Conservation (phyloP, 1,284 basidiomycete species). For the Moesziomyces parantarcticus region DNA sequence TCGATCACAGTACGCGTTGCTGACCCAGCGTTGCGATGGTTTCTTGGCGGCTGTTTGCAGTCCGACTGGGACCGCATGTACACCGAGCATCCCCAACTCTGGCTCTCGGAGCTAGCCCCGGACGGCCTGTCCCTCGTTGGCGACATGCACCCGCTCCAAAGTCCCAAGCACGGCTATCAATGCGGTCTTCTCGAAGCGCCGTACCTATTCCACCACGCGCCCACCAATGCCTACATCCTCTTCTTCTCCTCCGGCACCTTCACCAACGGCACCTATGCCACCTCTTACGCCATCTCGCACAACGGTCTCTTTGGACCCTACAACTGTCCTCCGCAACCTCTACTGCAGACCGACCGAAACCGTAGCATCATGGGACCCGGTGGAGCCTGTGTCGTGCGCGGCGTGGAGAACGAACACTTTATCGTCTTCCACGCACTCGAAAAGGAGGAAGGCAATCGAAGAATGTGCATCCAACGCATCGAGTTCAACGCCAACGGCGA, state of each 20-base stretch:
- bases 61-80: constrained; percentile 49
- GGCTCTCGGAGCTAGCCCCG: constrained; percentile 52
- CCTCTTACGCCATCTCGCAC: constrained; percentile 50
- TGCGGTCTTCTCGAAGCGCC: constrained; percentile 52
- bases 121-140: constrained; percentile 52
- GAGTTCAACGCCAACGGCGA: constrained; percentile 39
- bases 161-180: constrained; percentile 42
- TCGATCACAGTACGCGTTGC: no score
- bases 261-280: constrained; percentile 51
- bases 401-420: constrained; percentile 50
- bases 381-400: constrained; percentile 46
- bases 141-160: constrained; percentile 47
- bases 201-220: constrained; percentile 48
- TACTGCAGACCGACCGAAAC: constrained; percentile 45
- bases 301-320: constrained; percentile 53
- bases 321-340: constrained; percentile 23
- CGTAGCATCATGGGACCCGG: constrained; percentile 50
- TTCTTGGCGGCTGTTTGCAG: no score
- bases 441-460: constrained; percentile 42
- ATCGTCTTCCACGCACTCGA: constrained; percentile 55
- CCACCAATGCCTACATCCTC: constrained; percentile 50
- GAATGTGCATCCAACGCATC: constrained; percentile 53
- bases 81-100: constrained; percentile 51
- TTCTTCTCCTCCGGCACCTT: constrained; percentile 58
- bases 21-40: no score